Base-by-base conservation (phyloP, 257 asterid genomes). In the Striga asiatica region DNA sequence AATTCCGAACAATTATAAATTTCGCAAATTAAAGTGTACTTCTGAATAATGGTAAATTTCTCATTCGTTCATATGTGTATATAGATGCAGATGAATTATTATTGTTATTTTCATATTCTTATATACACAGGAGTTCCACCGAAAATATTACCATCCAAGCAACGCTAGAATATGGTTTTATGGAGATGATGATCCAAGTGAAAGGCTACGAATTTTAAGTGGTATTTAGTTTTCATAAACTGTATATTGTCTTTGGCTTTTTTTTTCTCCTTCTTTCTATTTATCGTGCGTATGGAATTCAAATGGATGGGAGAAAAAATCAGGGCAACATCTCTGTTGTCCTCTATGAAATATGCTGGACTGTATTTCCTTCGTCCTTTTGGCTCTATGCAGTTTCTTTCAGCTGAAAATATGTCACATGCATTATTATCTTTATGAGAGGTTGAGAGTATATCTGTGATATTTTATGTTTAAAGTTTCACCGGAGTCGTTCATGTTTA, bases 141-240 rank as follows among this genome's bases (percentile, higher is more conserved):
- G 74, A 11, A 92, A 87, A 69, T 92, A 80, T 69, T 92, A 92
- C 76, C 94, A 92, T 58, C 98, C 98, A 42, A 92, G 97, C 79
- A 92, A 88, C 78, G 78, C 98, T 50, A 82, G 88, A 78, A 88
- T 92, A 65, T 92, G 98, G 98, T 87, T 92, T 74, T 92, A 92
- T 59, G 98, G 98, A 49, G 95, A 92, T 14, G 98, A 92, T 57
- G 93, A 92, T 64, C 81, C 97, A 41, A 84, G 70, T 76, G 95
- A 92, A 56, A 81, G 97, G 53, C 78, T 92, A 17, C 93, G 83
- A 21, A 73, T 88, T 65, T 73, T 88, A 79, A 87, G 97, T 60
- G 97, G 98, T 92, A 69, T 9, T 56, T 31, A 2, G 16, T 43
- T 41, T 62, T 61, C 7, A 32, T 24, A 24, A 52, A 59, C 50